Evolutionary conservation across 1,139 yeast species (phyloP), one percentile per base, ranked within the genome.

Genomic region (Pichia sp.): DNA sequence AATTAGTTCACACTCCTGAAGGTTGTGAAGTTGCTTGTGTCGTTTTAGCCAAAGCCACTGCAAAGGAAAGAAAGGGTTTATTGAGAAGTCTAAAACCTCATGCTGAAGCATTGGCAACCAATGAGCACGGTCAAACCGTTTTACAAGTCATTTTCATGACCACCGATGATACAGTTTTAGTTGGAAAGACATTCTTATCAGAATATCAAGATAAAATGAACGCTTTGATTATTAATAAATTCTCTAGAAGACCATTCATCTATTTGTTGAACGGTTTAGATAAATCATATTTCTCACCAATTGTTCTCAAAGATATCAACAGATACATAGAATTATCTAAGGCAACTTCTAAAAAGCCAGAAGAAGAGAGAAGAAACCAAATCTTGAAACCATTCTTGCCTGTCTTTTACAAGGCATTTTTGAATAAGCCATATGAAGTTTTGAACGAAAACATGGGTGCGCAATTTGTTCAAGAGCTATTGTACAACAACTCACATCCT

Each of bases 1-100:
- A 90, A 66, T 74, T 92, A 61, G 96, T 90, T 33, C 98, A 92
- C 62, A 92, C 98, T 0, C 82, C 81, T 48, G 97, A 90, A 64
- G 98, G 98, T 53, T 70, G 90, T 43, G 95, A 86, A 57, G 97
- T 87, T 47, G 97, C 97, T 0, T 78, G 85, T 56, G 73, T 79
- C 33, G 73, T 86, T 51, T 72, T 92, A 48, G 87, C 96, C 1
- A 72, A 77, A 51, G 94, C 97, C 34, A 84, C 75, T 52, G 97
- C 97, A 26, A 92, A 92, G 68, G 97, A 92, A 68, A 82, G 97
- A 71, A 92, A 90, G 66, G 64, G 64, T 40, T 75, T 92, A 45
- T 71, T 90, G 52, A 84, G 77, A 64, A 64, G 82, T 26, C 73
- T 92, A 63, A 85, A 81, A 59, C 75, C 75, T 36, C 96, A 87